Evolutionary conservation across 2,329 filamentous ascomycete genomes (phyloP), one percentile per base, ranked within the genome.

Genomic region (Xylaria sp.): DNA sequence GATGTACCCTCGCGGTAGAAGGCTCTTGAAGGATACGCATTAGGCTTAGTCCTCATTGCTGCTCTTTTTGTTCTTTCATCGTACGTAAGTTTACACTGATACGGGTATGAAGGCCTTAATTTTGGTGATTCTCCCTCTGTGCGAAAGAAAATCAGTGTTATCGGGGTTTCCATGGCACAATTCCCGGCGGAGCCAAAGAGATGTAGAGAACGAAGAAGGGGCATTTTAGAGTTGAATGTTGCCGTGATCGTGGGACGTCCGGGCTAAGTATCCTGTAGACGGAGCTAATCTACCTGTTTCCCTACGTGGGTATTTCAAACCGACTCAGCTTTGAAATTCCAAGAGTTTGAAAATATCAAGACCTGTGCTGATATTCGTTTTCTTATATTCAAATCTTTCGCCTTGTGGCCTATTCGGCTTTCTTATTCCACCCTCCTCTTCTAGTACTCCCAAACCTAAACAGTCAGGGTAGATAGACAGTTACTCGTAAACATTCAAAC

Each of bases 1-100:
- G 0, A 61, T n/a, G 59, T 61, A 61, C 21, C 28, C 3, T 33
- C 21, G 25, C 59, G 21, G 60, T 62, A 53, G 14, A 38, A 17
- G 9, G 35, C 40, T 15, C 38, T 51, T 17, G 40, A n/a, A 42
- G n/a, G 4, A 4, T 21, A 47, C 60, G 55, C 49, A 59, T 54
- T 42, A 40, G 45, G 60, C 5, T 14, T 62, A 62, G 60, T 17
- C 7, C 3, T n/a, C n/a, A 9, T 15, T 8, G 9, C 14, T 54
- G 55, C 55, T 35, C 49, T 37, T 54, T 58, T 54, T 58, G 42
- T 28, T 42, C 17, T 17, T 47, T 9, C 3, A 23, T 49, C 33
- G 53, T 37, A 25, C n/a, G n/a, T n/a, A n/a, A n/a, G 33, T 47
- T 42, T 42, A n/a, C 33, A 38, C 28, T 40, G 21, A 33, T 14